These are phyloP conservation scores for Aegilops sharonensis DNA, from an alignment of 176 grass and related monocot species.

Conservation along the genomic window DNA sequence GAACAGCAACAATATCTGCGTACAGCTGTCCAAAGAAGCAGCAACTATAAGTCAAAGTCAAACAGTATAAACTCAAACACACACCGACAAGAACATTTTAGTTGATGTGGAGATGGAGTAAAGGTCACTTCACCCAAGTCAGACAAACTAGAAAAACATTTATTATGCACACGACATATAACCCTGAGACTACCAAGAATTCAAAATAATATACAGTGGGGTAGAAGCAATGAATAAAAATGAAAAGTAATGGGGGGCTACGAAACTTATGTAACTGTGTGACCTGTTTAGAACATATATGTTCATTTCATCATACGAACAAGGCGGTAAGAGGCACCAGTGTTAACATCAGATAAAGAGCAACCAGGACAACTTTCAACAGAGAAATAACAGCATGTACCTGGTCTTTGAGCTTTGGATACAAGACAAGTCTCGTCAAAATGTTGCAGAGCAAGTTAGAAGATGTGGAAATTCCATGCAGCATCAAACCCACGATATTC, in stretches of 20 bases:
- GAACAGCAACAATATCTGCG: conserved; percentile 49
- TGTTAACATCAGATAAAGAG: conserved; percentile 26
- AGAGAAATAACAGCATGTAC: conserved; percentile 39
- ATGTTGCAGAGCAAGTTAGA: conserved; percentile 74
- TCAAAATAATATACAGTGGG: neutral
- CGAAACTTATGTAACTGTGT: neutral
- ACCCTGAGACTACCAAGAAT: neutral
- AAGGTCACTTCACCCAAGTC: neutral
- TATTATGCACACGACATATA: neutral
- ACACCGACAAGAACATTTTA: neutral
- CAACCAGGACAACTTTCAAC: conserved; percentile 20
- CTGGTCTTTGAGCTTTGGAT: conserved; percentile 72
- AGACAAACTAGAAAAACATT: neutral
- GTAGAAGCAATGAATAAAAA: neutral
- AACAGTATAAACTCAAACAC: neutral
- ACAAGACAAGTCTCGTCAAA: conserved; percentile 58
- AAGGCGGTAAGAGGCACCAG: neutral
- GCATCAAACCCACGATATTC: conserved; percentile 81
- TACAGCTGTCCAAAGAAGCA: conserved; percentile 57
- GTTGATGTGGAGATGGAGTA: neutral
- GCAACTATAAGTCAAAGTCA: conserved; percentile 9
- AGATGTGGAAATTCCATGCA: conserved; percentile 81
- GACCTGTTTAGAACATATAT: conserved; percentile 4
- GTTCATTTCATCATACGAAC: neutral
- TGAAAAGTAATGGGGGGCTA: neutral